These are phyloP conservation scores for Dactylellina drechsleri DNA, from an alignment of 2,329 filamentous ascomycete genomes.

Conservation along the genomic window DNA sequence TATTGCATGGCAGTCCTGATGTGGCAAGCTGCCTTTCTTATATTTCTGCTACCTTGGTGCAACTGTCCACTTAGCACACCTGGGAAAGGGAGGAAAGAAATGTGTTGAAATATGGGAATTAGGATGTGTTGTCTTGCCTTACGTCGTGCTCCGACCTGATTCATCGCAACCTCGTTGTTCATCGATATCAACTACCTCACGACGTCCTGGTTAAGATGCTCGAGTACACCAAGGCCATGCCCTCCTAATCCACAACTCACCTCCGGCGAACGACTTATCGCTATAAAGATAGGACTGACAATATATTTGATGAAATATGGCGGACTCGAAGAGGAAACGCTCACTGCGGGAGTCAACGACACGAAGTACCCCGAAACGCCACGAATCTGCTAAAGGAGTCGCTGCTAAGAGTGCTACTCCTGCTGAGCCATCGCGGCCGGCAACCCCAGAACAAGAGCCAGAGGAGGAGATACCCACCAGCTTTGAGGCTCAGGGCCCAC, in stretches of 20 bases:
- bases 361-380: constrained; percentile 47
- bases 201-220: too few relatives aligned
- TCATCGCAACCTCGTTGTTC: too few relatives aligned
- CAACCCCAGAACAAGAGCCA: constrained; percentile 29
- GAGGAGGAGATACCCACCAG: constrained; percentile 43
- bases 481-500: constrained; percentile 42
- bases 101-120: constrained; percentile 11
- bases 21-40: too few relatives aligned
- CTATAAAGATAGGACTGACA: too few relatives aligned
- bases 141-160: too few relatives aligned
- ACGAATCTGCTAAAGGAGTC: constrained; percentile 42
- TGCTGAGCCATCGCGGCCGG: constrained; percentile 33
- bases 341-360: constrained; percentile 51
- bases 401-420: constrained; percentile 44
- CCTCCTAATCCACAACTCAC: not conserved
- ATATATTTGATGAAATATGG: constrained; percentile 17
- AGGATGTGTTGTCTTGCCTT: not conserved
- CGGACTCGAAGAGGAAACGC: constrained; percentile 48
- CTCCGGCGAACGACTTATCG: too few relatives aligned
- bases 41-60: too few relatives aligned
- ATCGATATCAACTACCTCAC: too few relatives aligned
- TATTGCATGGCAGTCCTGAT: too few relatives aligned
- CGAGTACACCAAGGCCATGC: too few relatives aligned
- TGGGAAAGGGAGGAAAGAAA: not conserved
- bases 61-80: too few relatives aligned